Conservation (phyloP, 2,329 filamentous ascomycete species). For the Leptographium flavum region DNA sequence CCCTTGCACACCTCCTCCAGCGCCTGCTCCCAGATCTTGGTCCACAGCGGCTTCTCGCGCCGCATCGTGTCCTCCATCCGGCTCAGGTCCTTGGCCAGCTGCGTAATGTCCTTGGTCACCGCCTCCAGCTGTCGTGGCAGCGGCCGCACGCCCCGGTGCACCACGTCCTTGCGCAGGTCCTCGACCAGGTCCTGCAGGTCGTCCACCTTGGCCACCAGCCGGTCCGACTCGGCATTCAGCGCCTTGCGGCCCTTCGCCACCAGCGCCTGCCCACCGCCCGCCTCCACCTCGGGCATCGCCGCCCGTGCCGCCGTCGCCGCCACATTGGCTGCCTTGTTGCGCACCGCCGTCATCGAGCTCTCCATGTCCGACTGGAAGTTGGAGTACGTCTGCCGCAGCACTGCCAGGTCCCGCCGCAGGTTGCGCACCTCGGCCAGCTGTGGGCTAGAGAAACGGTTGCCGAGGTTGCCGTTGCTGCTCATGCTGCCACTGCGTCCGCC, state of each 20-base stretch:
- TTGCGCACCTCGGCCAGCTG: constrained; percentile 69
- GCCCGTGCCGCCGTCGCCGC: constrained; percentile 62
- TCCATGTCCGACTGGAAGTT: constrained; percentile 82
- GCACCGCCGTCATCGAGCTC: constrained; percentile 71
- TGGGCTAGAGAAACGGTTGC: constrained; percentile 22
- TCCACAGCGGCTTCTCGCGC: constrained; percentile 91
- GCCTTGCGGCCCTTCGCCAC: constrained; percentile 78
- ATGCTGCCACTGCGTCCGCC: constrained; percentile 21
- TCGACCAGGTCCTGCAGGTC: constrained; percentile 96
- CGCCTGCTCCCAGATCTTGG: constrained; percentile 98
- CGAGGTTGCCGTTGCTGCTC: constrained; percentile 18
- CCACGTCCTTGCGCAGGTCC: constrained; percentile 93
- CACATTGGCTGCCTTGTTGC: constrained; percentile 66
- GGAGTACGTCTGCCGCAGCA: constrained; percentile 85
- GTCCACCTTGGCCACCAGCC: constrained; percentile 81
- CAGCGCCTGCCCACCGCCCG: constrained; percentile 70
- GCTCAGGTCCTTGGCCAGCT: constrained; percentile 73
- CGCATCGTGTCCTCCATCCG: constrained; percentile 88
- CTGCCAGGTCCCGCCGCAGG: constrained; percentile 75
- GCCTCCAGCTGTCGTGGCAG: constrained; percentile 78
- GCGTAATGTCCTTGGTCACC: constrained; percentile 76
- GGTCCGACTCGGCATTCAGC: constrained; percentile 76
- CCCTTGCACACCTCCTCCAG: constrained; percentile 92
- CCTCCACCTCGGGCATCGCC: constrained; percentile 55
- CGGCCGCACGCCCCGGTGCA: constrained; percentile 80